A percentile compares a stretch with the other conserved stretches of the same genome.
Conservation (phyloP, 2,329 filamentous ascomycete genomes). For the Samsoniella hepiali region DNA sequence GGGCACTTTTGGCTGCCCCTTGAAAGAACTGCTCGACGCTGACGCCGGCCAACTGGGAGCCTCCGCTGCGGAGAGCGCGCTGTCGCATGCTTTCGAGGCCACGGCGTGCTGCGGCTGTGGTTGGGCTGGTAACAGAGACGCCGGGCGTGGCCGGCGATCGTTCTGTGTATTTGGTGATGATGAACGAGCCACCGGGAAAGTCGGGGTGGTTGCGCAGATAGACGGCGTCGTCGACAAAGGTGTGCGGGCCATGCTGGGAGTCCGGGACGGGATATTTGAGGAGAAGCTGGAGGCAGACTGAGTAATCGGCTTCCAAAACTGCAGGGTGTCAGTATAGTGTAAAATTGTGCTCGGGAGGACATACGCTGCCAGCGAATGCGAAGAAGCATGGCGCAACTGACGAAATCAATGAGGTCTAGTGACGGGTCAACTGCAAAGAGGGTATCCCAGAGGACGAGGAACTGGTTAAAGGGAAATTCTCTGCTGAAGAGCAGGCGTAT, state of each 20-base stretch:
- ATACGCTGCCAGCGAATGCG: conserved; percentile 85
- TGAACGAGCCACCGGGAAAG: conserved; percentile 56
- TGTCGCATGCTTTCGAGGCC: conserved; percentile 37
- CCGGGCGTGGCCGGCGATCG: conserved; percentile 41
- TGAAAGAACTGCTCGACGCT: conserved; percentile 64
- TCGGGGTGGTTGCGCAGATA: conserved; percentile 67
- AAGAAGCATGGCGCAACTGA: conserved; percentile 92
- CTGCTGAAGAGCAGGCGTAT: conserved; percentile 87
- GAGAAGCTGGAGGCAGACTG: conserved; percentile 74
- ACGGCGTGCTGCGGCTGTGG: conserved; percentile 28
- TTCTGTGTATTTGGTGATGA: conserved; percentile 70
- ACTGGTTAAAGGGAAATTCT: conserved; percentile 85
- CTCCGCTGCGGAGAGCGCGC: conserved; percentile 35
- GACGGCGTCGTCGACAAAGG: conserved; percentile 82
- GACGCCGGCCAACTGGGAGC: conserved; percentile 46
- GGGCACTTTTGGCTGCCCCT: conserved; percentile 72
- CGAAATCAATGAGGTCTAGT: conserved; percentile 77
- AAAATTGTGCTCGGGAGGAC: conserved; percentile 28
- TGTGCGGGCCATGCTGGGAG: conserved; percentile 63
- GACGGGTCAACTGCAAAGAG: conserved; percentile 83
- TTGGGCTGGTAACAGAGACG: conserved; percentile 29
- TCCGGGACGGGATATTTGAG: conserved; percentile 75
- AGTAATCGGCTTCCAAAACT: conserved; percentile 88
- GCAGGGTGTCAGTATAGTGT: conserved; percentile 25
- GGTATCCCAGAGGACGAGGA: conserved; percentile 84